Evolutionary conservation across 2,329 filamentous ascomycete genomes (phyloP).

Genomic region (Gaeumannomyces sp.): DNA sequence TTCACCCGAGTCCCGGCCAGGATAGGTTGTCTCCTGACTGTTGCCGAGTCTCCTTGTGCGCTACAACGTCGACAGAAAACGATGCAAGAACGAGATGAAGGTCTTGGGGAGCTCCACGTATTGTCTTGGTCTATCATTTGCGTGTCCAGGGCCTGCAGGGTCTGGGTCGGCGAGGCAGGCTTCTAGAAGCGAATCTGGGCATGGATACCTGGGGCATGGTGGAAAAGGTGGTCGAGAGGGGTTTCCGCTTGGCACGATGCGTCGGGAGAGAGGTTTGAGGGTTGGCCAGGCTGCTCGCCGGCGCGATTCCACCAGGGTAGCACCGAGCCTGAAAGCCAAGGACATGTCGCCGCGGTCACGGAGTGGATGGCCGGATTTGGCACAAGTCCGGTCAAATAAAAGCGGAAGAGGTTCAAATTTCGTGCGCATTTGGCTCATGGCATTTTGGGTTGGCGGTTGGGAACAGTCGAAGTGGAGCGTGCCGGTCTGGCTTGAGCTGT

Average conservation of each 20-base stretch:
- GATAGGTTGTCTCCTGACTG: background rate
- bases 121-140: too few relatives aligned
- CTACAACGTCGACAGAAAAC: background rate
- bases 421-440: too few relatives aligned
- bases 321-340: background rate
- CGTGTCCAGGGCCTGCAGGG: background rate
- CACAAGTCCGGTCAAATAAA: too few relatives aligned
- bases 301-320: too few relatives aligned
- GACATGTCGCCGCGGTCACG: background rate
- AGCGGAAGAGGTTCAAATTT: too few relatives aligned
- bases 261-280: too few relatives aligned
- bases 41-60: background rate
- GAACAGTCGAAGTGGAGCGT: too few relatives aligned
- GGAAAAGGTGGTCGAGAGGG: background rate
- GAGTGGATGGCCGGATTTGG: background rate
- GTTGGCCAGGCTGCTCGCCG: too few relatives aligned
- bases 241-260: background rate
- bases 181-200: background rate
- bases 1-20: background rate
- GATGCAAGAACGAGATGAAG: background rate
- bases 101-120: background rate
- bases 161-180: too few relatives aligned
- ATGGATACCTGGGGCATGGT: background rate
- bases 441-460: too few relatives aligned
- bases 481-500: too few relatives aligned